A percentile compares a stretch with the other conserved stretches of the same genome.
Evolutionary conservation across 2,329 filamentous ascomycete genomes (phyloP).

Genomic region (Ascochyta viciae-villosae): DNA sequence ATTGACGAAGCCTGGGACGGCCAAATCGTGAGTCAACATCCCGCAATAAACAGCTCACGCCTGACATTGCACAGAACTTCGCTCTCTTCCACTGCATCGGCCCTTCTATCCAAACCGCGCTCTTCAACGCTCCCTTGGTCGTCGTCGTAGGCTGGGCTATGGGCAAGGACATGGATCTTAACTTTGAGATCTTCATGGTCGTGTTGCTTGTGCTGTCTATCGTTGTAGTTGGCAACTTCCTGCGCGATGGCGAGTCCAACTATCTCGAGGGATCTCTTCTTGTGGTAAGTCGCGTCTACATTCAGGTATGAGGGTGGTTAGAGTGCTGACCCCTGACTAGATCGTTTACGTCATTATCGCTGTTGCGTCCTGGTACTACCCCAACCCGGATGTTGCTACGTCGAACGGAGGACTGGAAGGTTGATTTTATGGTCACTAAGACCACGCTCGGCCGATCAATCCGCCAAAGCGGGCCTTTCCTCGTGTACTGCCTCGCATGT

Average conservation of each 20-base stretch:
- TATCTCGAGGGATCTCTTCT: conserved; percentile 87
- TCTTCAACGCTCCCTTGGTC: conserved; percentile 85
- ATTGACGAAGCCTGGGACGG: conserved; percentile 85
- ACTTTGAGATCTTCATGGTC: conserved; percentile 89
- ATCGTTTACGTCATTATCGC: conserved; percentile 71
- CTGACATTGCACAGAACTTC: conserved; percentile 63
- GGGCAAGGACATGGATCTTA: conserved; percentile 73
- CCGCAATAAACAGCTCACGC: neutral
- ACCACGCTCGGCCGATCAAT: no score
- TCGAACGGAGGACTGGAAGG: conserved; percentile 32
- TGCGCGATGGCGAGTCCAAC: conserved; percentile 87
- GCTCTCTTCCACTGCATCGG: conserved; percentile 85
- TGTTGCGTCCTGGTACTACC: conserved; percentile 68
- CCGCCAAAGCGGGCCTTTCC: no score
- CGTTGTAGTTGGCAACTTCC: conserved; percentile 84
- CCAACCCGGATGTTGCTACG: conserved; percentile 54
- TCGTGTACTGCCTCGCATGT: no score
- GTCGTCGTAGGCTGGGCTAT: conserved; percentile 85
- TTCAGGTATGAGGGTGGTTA: neutral
- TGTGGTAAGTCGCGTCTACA: conserved; percentile 52
- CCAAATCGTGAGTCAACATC: conserved; percentile 59
- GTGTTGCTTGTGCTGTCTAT: conserved; percentile 82
- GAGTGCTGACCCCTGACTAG: conserved; percentile 2
- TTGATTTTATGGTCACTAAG: neutral
- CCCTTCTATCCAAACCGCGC: conserved; percentile 85